These are phyloP conservation scores for Boletellus emodensis DNA, from an alignment of 768 basidiomycete genomes.

Conservation along the genomic window DNA sequence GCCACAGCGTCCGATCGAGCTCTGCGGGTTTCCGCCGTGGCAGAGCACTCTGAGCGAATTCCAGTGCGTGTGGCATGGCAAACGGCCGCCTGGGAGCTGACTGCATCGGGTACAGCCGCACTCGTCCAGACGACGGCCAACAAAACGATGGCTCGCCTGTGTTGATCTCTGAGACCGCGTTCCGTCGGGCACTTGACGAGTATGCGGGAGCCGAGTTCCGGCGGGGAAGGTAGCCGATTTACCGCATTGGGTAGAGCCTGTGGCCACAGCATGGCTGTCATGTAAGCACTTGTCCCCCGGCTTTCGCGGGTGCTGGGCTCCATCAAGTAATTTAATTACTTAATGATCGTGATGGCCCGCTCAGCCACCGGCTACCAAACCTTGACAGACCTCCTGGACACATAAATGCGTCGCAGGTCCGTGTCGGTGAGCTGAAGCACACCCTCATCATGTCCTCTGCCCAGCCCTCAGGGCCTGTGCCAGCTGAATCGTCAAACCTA, in stretches of 20 bases:
- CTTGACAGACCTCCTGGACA: neutral
- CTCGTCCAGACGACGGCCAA: constrained; percentile 14
- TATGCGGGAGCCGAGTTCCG: constrained; percentile 74
- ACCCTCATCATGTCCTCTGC: constrained; percentile 12
- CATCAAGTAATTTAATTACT: no score
- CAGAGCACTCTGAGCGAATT: constrained; percentile 80
- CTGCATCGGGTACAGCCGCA: constrained; percentile 15
- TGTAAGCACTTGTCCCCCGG: no score
- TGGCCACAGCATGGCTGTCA: neutral
- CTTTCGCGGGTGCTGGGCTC: no score
- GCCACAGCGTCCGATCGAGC: constrained; percentile 49
- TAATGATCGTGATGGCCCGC: no score
- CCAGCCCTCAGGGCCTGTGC: neutral
- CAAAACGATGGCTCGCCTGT: neutral
- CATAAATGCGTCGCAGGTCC: constrained; percentile 23
- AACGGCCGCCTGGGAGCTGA: constrained; percentile 4
- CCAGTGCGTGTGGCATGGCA: constrained; percentile 44
- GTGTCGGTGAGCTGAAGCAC: neutral
- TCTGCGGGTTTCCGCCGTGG: constrained; percentile 82
- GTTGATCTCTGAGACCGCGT: constrained; percentile 50
- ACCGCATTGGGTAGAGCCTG: constrained; percentile 5
- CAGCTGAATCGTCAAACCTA: neutral
- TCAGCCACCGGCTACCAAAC: neutral
- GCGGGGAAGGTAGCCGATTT: constrained; percentile 55
- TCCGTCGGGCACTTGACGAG: constrained; percentile 69